Conservation (phyloP, 371 early-diverging fungal species). For the Ordospora colligata region DNA sequence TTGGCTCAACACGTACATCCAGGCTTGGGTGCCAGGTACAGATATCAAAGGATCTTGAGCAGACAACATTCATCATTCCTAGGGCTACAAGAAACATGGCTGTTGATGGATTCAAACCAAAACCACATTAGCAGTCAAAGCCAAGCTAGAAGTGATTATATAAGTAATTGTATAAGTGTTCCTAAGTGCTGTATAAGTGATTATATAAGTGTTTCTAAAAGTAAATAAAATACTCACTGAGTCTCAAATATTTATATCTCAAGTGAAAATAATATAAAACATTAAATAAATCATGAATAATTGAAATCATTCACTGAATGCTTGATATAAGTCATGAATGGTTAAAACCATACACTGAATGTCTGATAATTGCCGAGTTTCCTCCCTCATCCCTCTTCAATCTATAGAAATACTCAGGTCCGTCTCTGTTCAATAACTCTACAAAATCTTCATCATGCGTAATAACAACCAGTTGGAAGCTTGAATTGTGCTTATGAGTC, state of each 20-base stretch:
- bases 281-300: no score
- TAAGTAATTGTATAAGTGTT: no score
- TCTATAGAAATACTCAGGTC: slow-evolving; percentile 55
- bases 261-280: no score
- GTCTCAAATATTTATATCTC: no score
- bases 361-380: slow-evolving; percentile 42
- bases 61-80: slow-evolving; percentile 76
- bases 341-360: neutral
- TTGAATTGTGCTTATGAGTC: slow-evolving; percentile 63
- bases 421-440: slow-evolving; percentile 66
- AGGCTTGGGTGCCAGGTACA: slow-evolving; percentile 89
- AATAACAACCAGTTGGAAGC: slow-evolving; percentile 93
- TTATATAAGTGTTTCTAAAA: no score
- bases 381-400: slow-evolving; percentile 52
- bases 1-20: slow-evolving; percentile 87
- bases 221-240: no score
- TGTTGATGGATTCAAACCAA: slow-evolving; percentile 68
- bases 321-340: neutral
- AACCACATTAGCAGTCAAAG: slow-evolving; percentile 45
- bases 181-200: no score
- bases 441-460: slow-evolving; percentile 98
- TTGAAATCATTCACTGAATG: no score
- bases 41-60: slow-evolving; percentile 72
- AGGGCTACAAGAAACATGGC: slow-evolving; percentile 86
- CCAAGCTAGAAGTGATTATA: no score